Percentiles rank a stretch among this genome's conserved stretches.
Evolutionary conservation across 2,329 filamentous ascomycete species (phyloP).

Genomic region (Botrytis tulipae): DNA sequence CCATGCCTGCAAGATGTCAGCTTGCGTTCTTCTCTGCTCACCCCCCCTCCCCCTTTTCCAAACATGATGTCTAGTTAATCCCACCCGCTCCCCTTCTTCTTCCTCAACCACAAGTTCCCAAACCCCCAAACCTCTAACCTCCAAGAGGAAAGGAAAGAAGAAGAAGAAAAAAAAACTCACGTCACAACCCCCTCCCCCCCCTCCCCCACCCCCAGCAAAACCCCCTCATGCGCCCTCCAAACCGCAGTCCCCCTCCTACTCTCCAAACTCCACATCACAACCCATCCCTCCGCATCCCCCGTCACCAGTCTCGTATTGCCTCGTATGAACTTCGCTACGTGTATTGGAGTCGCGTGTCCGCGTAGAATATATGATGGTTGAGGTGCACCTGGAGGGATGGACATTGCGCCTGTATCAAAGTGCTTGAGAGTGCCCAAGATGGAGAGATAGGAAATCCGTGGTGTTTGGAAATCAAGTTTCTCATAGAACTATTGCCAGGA

Average conservation of each 20-base stretch:
- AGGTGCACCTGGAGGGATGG: conserved; percentile 30
- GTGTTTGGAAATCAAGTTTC: background rate
- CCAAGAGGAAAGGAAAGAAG: background rate
- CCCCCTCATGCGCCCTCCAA: conserved; percentile 75
- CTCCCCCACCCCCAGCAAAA: conserved; percentile 70
- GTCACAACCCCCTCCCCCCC: conserved; percentile 79
- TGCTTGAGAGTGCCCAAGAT: background rate
- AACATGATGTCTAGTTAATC: background rate
- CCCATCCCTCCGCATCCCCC: conserved; percentile 86
- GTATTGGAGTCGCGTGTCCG: conserved; percentile 79
- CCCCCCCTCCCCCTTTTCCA: no score
- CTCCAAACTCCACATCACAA: conserved; percentile 80
- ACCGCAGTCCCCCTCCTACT: conserved; percentile 78
- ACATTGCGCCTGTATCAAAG: conserved; percentile 25
- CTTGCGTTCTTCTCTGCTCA: background rate
- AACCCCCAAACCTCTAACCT: background rate
- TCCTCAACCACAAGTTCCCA: background rate
- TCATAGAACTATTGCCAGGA: background rate
- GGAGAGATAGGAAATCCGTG: background rate
- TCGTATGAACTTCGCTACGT: conserved; percentile 70
- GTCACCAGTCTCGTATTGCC: conserved; percentile 75
- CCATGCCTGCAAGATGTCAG: conserved; percentile 65
- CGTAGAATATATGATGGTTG: conserved; percentile 64
- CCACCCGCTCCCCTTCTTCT: background rate
- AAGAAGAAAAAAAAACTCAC: conserved; percentile 51